Evolutionary conservation across 2,329 filamentous ascomycete genomes (phyloP), one percentile per base, ranked within the genome.

Genomic region (Scedosporium dehoogii): DNA sequence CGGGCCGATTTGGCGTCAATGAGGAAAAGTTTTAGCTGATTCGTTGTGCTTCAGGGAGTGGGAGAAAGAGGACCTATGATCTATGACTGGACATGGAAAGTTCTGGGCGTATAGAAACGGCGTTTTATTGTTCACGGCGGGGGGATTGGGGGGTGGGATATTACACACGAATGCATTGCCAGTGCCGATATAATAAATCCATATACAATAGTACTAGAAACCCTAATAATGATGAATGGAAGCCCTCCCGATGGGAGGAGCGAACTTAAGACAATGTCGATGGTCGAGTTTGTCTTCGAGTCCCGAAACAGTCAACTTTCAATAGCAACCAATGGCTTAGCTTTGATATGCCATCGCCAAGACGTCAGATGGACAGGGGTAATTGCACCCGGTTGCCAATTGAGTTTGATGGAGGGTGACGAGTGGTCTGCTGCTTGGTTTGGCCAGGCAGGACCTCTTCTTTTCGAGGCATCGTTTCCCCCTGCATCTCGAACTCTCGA

Each of bases 21-120:
- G 46, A 23, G 12, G n/a, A 38, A 56, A 38, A 53, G 55, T 58
- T 55, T 55, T 55, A n/a, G 51, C 51, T 55, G 51, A 55, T 55
- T 18, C 23, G 18, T 55, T 55, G 18, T 55, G 51, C 51, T 55
- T 27, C 51, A 55, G 51, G 51, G 33, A 33, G 23, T 33, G 29
- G 55, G 55, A 58, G 51, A 55, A 55, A 55, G 18, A 23, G 23
- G 21, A 48, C 12, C 33, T 12, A 38, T 38, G 33, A 38, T 38
- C 33, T 38, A 38, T 51, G 46, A 51, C n/a, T 18, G n/a, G 46
- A 18, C n/a, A 51, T 23, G 46, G 46, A 18, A 51, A 23, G 46
- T 18, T 10, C 46, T 51, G 46, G 46, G 46, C 46, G n/a, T 51
- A 51, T 38, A 38, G 33, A 38, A 38, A 38, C 10, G 33, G 33